These are phyloP conservation scores for Cladophialophora bantiana DNA, from an alignment of 2,329 filamentous ascomycete genomes.

Conservation along the genomic window DNA sequence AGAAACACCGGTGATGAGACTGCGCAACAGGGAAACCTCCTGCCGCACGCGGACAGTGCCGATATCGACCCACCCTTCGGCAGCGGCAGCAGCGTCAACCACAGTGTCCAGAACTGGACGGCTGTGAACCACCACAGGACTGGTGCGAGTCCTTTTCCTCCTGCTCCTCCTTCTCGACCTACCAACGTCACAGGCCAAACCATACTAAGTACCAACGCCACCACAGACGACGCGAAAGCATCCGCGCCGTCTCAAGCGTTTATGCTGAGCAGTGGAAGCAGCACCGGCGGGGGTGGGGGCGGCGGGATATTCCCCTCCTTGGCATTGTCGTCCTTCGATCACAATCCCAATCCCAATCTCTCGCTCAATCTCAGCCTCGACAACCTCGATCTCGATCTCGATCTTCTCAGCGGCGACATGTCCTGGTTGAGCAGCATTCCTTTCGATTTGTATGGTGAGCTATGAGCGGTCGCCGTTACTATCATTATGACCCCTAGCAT, in stretches of 20 bases:
- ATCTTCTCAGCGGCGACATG: constrained; percentile 23
- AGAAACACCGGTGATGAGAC: background rate
- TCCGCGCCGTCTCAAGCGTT: background rate
- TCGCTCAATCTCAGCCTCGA: constrained; percentile 12
- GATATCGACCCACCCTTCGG: background rate
- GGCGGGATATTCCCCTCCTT: background rate
- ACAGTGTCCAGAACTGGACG: background rate
- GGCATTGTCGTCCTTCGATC: too few relatives aligned
- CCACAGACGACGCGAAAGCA: background rate
- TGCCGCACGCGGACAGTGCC: background rate
- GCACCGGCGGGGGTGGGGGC: background rate
- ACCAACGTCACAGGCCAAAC: background rate
- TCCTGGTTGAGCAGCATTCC: constrained; percentile 26
- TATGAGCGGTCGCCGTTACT: background rate
- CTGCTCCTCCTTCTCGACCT: too few relatives aligned
- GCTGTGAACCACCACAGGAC: background rate
- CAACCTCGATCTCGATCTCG: constrained; percentile 12
- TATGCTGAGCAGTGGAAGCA: background rate
- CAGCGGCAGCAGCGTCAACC: background rate
- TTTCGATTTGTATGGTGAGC: constrained; percentile 15
- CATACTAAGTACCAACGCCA: background rate
- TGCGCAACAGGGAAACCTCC: background rate
- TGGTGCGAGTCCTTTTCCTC: too few relatives aligned
- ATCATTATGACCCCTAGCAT: too few relatives aligned
- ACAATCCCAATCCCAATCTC: background rate